Evolutionary conservation across 2,329 filamentous ascomycete genomes (phyloP).

Genomic region (Pseudomassariella vexata): DNA sequence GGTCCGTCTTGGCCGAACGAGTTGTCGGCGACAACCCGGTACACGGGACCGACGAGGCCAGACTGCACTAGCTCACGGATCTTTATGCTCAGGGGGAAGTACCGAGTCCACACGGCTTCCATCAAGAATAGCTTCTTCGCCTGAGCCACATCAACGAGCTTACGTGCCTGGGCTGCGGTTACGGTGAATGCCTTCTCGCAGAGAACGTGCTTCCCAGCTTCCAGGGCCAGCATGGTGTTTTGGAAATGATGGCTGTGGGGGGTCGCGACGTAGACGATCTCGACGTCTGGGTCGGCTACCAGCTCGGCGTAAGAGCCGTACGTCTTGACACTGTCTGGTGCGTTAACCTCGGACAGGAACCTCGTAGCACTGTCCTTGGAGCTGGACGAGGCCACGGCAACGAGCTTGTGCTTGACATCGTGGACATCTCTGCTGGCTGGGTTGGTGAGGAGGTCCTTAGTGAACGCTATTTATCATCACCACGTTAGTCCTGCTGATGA

Average conservation of each 20-base stretch:
- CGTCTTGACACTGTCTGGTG: conserved; percentile 60
- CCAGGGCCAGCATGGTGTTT: conserved; percentile 77
- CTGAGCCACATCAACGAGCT: conserved; percentile 65
- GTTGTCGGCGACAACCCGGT: conserved; percentile 53
- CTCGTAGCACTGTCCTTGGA: conserved; percentile 62
- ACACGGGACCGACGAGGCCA: conserved; percentile 54
- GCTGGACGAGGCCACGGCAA: conserved; percentile 74
- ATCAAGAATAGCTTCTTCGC: conserved; percentile 72
- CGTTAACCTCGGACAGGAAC: conserved; percentile 67
- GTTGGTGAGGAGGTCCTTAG: conserved; percentile 72
- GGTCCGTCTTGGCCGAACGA: conserved; percentile 55
- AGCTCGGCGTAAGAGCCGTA: conserved; percentile 82
- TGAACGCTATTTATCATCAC: conserved; percentile 55
- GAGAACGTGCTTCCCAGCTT: conserved; percentile 80
- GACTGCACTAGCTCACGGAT: conserved; percentile 58
- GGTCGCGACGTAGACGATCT: conserved; percentile 85
- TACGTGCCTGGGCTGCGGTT: conserved; percentile 69
- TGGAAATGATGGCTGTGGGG: conserved; percentile 93
- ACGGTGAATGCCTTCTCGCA: conserved; percentile 91
- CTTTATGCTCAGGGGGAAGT: conserved; percentile 77
- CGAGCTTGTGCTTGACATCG: conserved; percentile 71
- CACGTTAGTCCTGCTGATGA: background rate
- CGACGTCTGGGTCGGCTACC: conserved; percentile 70
- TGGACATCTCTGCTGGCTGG: conserved; percentile 62
- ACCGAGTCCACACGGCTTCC: conserved; percentile 88